A percentile compares a stretch with the other conserved stretches of the same genome.
Conservation (phyloP, 2,329 filamentous ascomycete species). For the Aspergillus tubingensis region DNA sequence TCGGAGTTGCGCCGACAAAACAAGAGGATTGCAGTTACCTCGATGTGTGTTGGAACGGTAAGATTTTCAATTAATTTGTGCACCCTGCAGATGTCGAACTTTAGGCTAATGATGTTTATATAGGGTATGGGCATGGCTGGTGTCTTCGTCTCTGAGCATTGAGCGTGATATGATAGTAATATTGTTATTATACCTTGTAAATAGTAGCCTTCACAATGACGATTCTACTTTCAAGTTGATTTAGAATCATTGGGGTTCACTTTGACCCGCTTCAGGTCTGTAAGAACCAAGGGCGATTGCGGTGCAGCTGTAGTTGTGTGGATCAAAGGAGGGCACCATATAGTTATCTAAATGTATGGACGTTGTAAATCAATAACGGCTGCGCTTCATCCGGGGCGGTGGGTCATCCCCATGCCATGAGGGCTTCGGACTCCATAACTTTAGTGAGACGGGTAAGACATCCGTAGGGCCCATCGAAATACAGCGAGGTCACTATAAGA, state of each 20-base stretch:
- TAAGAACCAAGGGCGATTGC: background rate
- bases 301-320: background rate
- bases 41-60: constrained; percentile 89
- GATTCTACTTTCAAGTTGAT: background rate
- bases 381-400: background rate
- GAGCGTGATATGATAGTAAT: constrained; percentile 2
- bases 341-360: background rate
- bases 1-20: constrained; percentile 80
- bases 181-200: constrained; percentile 1
- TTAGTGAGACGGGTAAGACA: background rate
- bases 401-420: background rate
- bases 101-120: background rate
- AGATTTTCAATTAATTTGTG: constrained; percentile 52
- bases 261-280: background rate
- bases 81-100: background rate
- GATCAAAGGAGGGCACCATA: background rate
- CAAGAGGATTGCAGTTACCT: constrained; percentile 80
- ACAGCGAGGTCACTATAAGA: background rate
- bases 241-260: background rate
- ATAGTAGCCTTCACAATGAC: background rate
- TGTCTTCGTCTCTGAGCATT: constrained; percentile 86
- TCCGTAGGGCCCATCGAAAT: background rate
- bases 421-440: background rate
- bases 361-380: background rate
- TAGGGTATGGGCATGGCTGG: constrained; percentile 75